Percentiles rank a stretch among this genome's conserved stretches.
phyloP scores from a whole-genome alignment of 805 yeast species.

The Sugiyamaella floridensis region DNA sequence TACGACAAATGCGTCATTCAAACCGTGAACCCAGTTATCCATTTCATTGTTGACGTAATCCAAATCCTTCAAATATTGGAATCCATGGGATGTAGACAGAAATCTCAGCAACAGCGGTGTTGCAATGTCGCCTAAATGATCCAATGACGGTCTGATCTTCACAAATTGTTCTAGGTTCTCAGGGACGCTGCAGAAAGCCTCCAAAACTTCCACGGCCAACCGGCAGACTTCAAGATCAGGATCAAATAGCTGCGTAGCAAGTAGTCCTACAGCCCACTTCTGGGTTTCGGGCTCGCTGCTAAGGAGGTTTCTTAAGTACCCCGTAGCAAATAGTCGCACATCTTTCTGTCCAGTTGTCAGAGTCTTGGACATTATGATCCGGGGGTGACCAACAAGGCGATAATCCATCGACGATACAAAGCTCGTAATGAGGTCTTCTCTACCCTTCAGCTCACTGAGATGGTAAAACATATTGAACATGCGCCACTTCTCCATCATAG shows the following conservation, averaged over 20 bases:
- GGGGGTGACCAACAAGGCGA: slow-evolving; percentile 53
- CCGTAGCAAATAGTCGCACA: slow-evolving; percentile 53
- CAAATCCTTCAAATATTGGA: slow-evolving; percentile 50
- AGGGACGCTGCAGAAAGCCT: slow-evolving; percentile 42
- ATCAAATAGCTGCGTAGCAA: slow-evolving; percentile 69
- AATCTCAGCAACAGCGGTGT: slow-evolving; percentile 56
- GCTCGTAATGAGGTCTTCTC: slow-evolving; percentile 51
- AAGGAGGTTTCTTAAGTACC: slow-evolving; percentile 41
- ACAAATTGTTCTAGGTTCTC: slow-evolving; percentile 47
- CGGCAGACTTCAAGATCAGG: slow-evolving; percentile 48
- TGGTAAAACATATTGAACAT: slow-evolving; percentile 75
- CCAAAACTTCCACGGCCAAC: slow-evolving; percentile 48
- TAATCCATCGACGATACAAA: slow-evolving; percentile 60
- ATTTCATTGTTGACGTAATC: slow-evolving; percentile 62
- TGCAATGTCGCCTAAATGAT: slow-evolving; percentile 45
- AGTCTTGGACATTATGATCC: slow-evolving; percentile 60
- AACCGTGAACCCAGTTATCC: slow-evolving; percentile 53
- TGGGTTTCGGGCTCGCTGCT: slow-evolving; percentile 13
- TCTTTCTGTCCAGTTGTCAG: slow-evolving; percentile 47
- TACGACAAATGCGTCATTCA: slow-evolving; percentile 27
- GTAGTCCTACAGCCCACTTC: slow-evolving; percentile 44
- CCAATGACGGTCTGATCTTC: slow-evolving; percentile 47
- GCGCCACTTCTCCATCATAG: slow-evolving; percentile 72
- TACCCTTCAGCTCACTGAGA: slow-evolving; percentile 46
- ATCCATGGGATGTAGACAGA: slow-evolving; percentile 62